Evolutionary conservation across 2,329 filamentous ascomycete genomes (phyloP).

Genomic region (Dothiorella sarmentorum): DNA sequence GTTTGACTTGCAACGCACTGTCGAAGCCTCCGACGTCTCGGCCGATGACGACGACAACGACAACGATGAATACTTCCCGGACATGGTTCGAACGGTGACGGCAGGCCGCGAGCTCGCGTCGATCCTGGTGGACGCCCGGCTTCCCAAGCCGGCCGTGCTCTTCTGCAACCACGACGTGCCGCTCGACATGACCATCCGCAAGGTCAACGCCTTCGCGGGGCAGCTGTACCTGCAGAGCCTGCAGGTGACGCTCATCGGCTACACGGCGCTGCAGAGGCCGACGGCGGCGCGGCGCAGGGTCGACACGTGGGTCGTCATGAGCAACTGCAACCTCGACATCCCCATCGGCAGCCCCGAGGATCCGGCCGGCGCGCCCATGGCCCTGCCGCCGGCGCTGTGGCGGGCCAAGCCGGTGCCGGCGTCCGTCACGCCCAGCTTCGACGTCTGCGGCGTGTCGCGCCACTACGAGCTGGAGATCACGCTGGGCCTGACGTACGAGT

Average conservation of each 20-base stretch:
- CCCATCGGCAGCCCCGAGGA: background rate
- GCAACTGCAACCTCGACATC: background rate
- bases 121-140: background rate
- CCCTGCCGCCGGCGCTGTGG: background rate
- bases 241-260: slow-evolving; percentile 1
- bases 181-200: background rate
- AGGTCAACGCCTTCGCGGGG: slow-evolving; percentile 5
- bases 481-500: slow-evolving; percentile 6
- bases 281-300: background rate
- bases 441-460: background rate
- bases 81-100: background rate
- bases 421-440: slow-evolving; percentile 1
- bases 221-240: slow-evolving; percentile 3
- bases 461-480: slow-evolving; percentile 3
- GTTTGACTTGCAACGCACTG: background rate
- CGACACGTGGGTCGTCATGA: background rate
- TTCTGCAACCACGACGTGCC: background rate
- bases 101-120: background rate
- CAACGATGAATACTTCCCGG: background rate
- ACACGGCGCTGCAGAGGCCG: background rate
- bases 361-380: background rate
- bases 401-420: background rate
- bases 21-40: background rate
- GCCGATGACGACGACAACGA: too few species aligned
- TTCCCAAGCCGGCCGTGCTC: background rate